phyloP scores from a whole-genome alignment of 2,329 filamentous ascomycete species.

The Aschersonia sp. region DNA sequence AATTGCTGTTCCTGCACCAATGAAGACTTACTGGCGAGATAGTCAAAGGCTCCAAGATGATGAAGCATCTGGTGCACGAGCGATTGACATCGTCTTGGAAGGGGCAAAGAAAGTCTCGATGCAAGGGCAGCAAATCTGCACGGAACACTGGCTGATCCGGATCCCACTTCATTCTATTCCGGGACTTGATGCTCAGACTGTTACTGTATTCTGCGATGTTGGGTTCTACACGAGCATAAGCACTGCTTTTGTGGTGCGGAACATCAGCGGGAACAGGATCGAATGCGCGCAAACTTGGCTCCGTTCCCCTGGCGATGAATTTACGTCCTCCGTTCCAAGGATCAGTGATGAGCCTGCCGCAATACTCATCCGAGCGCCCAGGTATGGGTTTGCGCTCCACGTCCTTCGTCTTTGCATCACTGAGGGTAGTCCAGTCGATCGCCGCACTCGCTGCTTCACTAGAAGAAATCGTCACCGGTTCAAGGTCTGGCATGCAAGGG shows the following conservation, averaged over 20 bases:
- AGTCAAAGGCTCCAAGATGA: constrained; percentile 63
- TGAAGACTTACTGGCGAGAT: constrained; percentile 51
- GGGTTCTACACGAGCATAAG: constrained; percentile 23
- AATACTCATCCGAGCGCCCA: constrained; percentile 21
- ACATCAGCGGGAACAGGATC: constrained; percentile 49
- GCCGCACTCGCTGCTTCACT: neutral
- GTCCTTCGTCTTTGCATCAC: constrained; percentile 3
- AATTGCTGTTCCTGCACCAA: neutral
- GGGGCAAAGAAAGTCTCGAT: constrained; percentile 73
- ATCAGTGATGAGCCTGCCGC: constrained; percentile 30
- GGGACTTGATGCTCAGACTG: constrained; percentile 53
- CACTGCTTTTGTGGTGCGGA: constrained; percentile 29
- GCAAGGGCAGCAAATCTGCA: constrained; percentile 57
- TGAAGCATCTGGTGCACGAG: constrained; percentile 35
- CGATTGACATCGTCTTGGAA: constrained; percentile 35
- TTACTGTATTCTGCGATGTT: constrained; percentile 75
- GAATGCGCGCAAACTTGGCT: constrained; percentile 42
- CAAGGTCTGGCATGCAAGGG: constrained; percentile 26
- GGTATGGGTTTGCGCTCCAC: neutral
- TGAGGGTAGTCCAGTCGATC: constrained; percentile 46
- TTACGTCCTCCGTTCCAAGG: constrained; percentile 49
- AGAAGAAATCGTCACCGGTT: neutral
- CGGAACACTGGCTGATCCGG: constrained; percentile 68
- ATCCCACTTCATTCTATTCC: constrained; percentile 36
- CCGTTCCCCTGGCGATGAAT: constrained; percentile 37